These are phyloP conservation scores for Ustilago loliicola DNA, from an alignment of 1,284 basidiomycete species.

Conservation along the genomic window DNA sequence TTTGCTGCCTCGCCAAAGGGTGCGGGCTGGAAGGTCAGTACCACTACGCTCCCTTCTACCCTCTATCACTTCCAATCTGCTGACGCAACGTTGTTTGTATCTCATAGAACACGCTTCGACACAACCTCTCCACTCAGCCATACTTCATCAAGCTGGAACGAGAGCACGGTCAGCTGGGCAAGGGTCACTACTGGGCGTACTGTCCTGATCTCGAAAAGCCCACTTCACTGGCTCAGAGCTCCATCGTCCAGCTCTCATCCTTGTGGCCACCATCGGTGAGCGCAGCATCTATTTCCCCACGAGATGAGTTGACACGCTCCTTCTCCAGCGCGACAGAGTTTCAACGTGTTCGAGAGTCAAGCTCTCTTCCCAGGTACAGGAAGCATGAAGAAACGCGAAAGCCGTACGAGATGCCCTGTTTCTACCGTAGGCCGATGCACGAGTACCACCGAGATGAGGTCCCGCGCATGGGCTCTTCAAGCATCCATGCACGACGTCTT, in stretches of 20 bases:
- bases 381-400: too few species aligned
- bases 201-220: slow-evolving; percentile 44
- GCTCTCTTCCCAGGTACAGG: slow-evolving; percentile 10
- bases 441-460: not conserved
- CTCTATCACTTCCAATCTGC: not conserved
- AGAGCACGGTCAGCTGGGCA: slow-evolving; percentile 37
- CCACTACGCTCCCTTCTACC: not conserved
- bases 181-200: slow-evolving; percentile 54
- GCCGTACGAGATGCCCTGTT: not conserved
- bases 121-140: slow-evolving; percentile 50
- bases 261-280: slow-evolving; percentile 34
- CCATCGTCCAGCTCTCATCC: slow-evolving; percentile 28
- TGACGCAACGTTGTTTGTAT: not conserved
- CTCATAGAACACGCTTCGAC: slow-evolving; percentile 48
- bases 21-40: slow-evolving; percentile 50
- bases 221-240: slow-evolving; percentile 42
- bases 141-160: slow-evolving; percentile 53
- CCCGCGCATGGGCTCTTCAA: too few species aligned
- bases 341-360: not conserved
- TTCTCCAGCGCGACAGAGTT: slow-evolving; percentile 8
- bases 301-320: slow-evolving; percentile 4
- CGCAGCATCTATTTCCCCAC: slow-evolving; percentile 11
- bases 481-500: slow-evolving; percentile 7
- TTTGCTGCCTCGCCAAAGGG: slow-evolving; percentile 34
- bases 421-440: not conserved